Percentiles rank a stretch among this genome's conserved stretches.
These are phyloP conservation scores for Stagonosporopsis cucurbitacearum DNA, from an alignment of 2,329 filamentous ascomycete genomes.

Conservation along the genomic window DNA sequence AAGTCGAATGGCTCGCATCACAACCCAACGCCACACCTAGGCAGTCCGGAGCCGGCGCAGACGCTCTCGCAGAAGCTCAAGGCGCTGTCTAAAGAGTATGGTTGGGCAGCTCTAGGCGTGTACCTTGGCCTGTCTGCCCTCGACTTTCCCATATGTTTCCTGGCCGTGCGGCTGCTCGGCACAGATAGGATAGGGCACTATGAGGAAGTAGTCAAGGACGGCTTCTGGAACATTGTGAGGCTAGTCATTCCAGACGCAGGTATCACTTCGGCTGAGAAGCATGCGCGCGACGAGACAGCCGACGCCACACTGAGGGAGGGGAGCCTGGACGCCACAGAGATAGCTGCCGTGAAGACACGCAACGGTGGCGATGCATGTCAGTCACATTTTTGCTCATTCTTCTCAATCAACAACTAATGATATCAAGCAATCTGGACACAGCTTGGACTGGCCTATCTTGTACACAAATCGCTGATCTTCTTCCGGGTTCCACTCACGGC, in stretches of 20 bases:
- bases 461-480: conserved; percentile 98
- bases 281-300: conserved; percentile 38
- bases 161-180: conserved; percentile 81
- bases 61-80: conserved; percentile 75
- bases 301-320: conserved; percentile 41
- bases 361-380: conserved; percentile 73
- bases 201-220: conserved; percentile 72
- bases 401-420: conserved; percentile 1
- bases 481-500: conserved; percentile 91
- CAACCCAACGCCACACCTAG: conserved; percentile 50
- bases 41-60: conserved; percentile 50
- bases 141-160: conserved; percentile 95
- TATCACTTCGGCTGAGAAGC: conserved; percentile 56
- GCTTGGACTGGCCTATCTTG: conserved; percentile 89
- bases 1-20: conserved; percentile 36
- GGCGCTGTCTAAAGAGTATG: conserved; percentile 89
- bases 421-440: conserved; percentile 75
- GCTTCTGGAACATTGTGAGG: conserved; percentile 65
- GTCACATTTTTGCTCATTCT: conserved; percentile 39
- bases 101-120: conserved; percentile 91
- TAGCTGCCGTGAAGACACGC: conserved; percentile 65
- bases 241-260: conserved; percentile 64
- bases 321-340: conserved; percentile 60
- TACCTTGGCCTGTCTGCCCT: conserved; percentile 82
- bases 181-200: conserved; percentile 81